Base-by-base conservation (phyloP, 2,329 filamentous ascomycete species). In the Grosmannia penicillata region DNA sequence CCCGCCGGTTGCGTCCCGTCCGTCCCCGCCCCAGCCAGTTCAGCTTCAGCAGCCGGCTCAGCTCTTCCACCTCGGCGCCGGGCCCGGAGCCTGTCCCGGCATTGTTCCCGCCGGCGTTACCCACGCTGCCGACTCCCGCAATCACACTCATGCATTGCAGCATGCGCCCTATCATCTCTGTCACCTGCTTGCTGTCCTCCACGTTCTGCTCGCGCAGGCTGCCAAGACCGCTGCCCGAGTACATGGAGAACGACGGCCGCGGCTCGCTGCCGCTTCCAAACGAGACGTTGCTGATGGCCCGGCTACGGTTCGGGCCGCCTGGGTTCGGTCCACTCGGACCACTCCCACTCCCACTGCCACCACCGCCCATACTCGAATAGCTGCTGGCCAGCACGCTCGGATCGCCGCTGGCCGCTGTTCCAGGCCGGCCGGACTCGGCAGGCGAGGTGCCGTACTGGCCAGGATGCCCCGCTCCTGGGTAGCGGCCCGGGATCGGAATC, bases 131-230 rank as follows among this genome's bases (percentile, higher is more conserved):
- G 11, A 93, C 72, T 44, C 46, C 44, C 4, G 84, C 82, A 18
- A 98, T 66, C 8, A 98, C 86, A 54, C 81, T 89, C 58, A 96
- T 80, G 57, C 91, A 98, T 62, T 98, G 91, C 45, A 98, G 65
- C 84, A 98, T 93, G 36, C 89, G 70, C 0, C 86, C 91, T 1
- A 95, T 87, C 48, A 89, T 94, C 49, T 96, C 87, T 1, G 91
- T 94, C 38, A 96, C 76, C 52, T 91, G 76, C 53, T 84, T 72
- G 35, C 75, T 79, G 51, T 81, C 73, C 54, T 78, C 72, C 13
- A 74, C 61, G 51, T 75, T 75, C 50, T 74, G 70, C 51, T 76
- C 68, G 40, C 67, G 65, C 35, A 68, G 54, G 43, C 61, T 64
- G 38, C 54, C 33, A 43, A 48, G 45, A n/a, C 38, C 35, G 40